Evolutionary conservation across 1,284 basidiomycete genomes (phyloP), one percentile per base, ranked within the genome.

Genomic region (Earliella scabrosa): DNA sequence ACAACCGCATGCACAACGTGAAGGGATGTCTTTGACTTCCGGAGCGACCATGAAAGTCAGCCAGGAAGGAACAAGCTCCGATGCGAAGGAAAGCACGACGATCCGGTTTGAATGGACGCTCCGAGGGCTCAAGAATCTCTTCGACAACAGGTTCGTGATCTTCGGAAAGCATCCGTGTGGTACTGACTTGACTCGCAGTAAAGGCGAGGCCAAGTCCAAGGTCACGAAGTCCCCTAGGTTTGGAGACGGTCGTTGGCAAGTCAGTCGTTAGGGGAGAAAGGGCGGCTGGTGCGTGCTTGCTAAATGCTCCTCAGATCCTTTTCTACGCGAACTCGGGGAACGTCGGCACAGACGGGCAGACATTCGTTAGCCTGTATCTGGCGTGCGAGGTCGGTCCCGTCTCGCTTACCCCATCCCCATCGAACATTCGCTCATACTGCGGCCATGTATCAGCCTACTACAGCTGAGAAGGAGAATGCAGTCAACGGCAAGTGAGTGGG

Each of bases 271-370:
- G 20, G 18, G 31, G 8, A 7, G 18, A 20, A 8, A 36, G 13
- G 10, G 6, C n/a, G 53, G 60, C 18, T 40, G 29, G 35, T 16
- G 14, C 39, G 39, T 24, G 39, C 1, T 3, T 41, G 23, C 46
- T 54, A 26, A 50, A 20, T 2, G 14, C 18, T 2, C 4, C 20
- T 65, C 66, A 92, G 83, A 85, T 92, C 41, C 69, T 94, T 44
- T 92, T 92, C 72, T 93, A 93, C 68, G 82, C 91, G 7, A 93
- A 93, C 69, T 87, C 89, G 40, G 91, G 90, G 0, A 81, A 79
- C 24, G 74, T 73, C 6, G 79, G 76, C 44, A 74, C 80, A 34
- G 75, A 75, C 3, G 71, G 68, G 5, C 56, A 75, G 52, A 65
- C 78, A 43, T 74, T 77, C 63, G 69, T 92, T 26, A 91, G 89